Base-by-base conservation (phyloP, 106 monocot species). In the Dioscorea zingiberensis region DNA sequence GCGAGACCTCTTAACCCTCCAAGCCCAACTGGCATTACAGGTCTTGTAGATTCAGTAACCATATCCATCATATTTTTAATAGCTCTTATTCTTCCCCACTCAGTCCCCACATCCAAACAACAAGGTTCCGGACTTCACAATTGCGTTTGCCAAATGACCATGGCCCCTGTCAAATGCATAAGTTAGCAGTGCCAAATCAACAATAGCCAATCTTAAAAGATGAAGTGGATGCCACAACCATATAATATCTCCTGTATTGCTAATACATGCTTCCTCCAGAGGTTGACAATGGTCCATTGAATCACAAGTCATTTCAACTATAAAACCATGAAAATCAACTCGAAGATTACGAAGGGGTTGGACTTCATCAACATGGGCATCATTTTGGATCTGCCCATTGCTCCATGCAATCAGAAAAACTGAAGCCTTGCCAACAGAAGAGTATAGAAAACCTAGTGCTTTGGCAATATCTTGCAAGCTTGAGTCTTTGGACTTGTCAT, bases 341-440 rank as follows among this genome's bases (percentile, higher is more conserved):
- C 64, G 76, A 64, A 98, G 71, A 55, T 64, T 87, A 92, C 97
- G 92, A 25, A 77, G 54, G 1, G 97, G 92, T 59, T 86, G 88
- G 26, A 89, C 69, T 86, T 98, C 97, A 71, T 98, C 92, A 48
- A 82, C 84, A 22, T 92, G 66, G 55, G 92, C 88, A 76, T 98
- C 84, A 71, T 92, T 75, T 55, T 83, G 80, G 22, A 98, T 76
- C 22, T 81, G 81, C 3, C 88, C 92, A 62, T 73, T 84, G 68
- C 79, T 84, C 88, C 91, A 98, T 38, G 81, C 83, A 73, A 74
- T 78, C 17, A 84, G 73, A 44, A 93, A 54, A 67, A 98, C 44
- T n/a, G 97, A 98, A 58, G 92, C 92, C 77, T 98, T 98, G 47
- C 77, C 86, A 58, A 82, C 70, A 27, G 85, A 92, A 45, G 64